Evolutionary conservation across 2,329 filamentous ascomycete genomes (phyloP).

Genomic region (Lecanicillium sp.): DNA sequence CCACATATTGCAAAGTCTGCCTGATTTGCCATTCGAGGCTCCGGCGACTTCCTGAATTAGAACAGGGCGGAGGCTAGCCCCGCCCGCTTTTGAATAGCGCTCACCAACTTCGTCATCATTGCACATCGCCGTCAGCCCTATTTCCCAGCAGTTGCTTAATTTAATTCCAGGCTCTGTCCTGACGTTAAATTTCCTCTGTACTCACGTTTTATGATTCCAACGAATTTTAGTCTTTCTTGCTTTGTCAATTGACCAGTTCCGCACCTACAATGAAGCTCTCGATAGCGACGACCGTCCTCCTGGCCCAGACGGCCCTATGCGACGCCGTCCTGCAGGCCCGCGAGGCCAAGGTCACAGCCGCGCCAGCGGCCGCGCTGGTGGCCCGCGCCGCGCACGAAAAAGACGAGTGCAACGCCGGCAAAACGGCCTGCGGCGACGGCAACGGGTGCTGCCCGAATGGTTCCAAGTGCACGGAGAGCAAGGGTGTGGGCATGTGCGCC

Average conservation of each 20-base stretch:
- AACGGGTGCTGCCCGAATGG: conserved; percentile 9
- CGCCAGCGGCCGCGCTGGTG: not conserved
- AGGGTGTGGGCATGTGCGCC: conserved; percentile 10
- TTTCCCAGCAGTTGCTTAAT: not conserved
- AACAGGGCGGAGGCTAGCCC: too few species aligned
- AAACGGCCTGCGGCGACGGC: conserved; percentile 11
- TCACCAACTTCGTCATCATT: conserved; percentile 9
- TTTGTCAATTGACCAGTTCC: not conserved
- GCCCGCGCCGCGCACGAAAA: not conserved
- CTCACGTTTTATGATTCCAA: too few species aligned
- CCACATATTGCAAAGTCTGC: not conserved
- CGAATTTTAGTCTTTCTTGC: not conserved
- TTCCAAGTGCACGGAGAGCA: conserved; percentile 1
- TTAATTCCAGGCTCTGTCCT: not conserved
- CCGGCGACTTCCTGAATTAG: conserved; percentile 2
- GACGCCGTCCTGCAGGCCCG: not conserved
- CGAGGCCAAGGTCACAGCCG: conserved; percentile 4
- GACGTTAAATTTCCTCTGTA: too few species aligned
- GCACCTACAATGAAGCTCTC: conserved; percentile 2
- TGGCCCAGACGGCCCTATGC: conserved; percentile 4
- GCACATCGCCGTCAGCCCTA: not conserved
- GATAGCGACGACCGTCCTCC: not conserved
- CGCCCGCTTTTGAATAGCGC: conserved; percentile 2
- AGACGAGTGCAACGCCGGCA: not conserved
- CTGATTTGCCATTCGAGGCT: not conserved